A percentile compares a stretch with the other conserved stretches of the same genome.
These are phyloP conservation scores for Leccinum disarticulatum DNA, from an alignment of 768 basidiomycete species.

Conservation along the genomic window DNA sequence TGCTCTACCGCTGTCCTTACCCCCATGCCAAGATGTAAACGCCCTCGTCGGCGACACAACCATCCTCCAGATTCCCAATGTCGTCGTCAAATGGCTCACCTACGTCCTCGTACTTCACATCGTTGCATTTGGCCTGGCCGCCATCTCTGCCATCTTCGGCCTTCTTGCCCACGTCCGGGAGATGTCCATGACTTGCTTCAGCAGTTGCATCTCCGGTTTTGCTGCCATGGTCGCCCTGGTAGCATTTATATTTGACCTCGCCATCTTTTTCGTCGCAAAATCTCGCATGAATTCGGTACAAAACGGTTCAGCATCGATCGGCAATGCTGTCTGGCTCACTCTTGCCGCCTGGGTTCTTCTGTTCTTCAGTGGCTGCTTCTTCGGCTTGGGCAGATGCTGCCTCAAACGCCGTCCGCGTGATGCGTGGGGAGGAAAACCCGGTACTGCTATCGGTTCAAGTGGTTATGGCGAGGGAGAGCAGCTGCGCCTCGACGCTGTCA, in stretches of 20 bases:
- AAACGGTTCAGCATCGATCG: conserved; percentile 77
- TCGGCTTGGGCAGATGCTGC: conserved; percentile 81
- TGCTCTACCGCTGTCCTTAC: conserved; percentile 7
- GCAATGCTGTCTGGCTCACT: conserved; percentile 90
- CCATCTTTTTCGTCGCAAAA: conserved; percentile 87
- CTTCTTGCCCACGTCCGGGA: conserved; percentile 86
- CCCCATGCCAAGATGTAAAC: conserved; percentile 65
- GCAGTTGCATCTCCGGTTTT: conserved; percentile 77
- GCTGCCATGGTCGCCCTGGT: conserved; percentile 76
- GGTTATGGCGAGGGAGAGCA: conserved; percentile 51
- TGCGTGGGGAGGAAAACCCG: conserved; percentile 38
- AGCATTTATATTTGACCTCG: conserved; percentile 92
- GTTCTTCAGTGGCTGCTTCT: conserved; percentile 91
- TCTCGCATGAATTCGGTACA: conserved; percentile 72
- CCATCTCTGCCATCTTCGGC: conserved; percentile 73
- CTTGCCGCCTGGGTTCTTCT: conserved; percentile 83
- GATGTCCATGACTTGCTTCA: conserved; percentile 82
- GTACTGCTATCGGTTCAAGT: conserved; percentile 25
- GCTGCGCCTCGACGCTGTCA: conserved; percentile 80
- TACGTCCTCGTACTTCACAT: conserved; percentile 92
- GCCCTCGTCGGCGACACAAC: conserved; percentile 68
- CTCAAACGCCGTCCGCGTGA: conserved; percentile 53
- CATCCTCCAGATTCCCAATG: conserved; percentile 76
- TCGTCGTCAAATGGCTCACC: conserved; percentile 93
- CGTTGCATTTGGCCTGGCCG: conserved; percentile 76